phyloP scores from a whole-genome alignment of 1,284 basidiomycete genomes.

The Melampsora americana region DNA sequence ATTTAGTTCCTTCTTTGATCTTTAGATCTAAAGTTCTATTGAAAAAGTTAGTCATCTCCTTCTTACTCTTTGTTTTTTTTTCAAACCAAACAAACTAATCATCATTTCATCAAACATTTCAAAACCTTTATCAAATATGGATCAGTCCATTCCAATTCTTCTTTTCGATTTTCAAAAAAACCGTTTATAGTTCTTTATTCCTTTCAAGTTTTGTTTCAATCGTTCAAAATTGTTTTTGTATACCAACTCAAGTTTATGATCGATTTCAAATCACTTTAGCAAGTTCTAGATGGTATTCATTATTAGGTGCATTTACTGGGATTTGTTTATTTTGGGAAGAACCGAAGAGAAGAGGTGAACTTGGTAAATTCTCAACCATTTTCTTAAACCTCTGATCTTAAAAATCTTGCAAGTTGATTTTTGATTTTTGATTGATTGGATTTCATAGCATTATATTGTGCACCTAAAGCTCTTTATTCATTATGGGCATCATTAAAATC shows the following conservation, averaged over 20 bases:
- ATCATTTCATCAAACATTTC: background rate
- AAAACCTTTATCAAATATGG: background rate
- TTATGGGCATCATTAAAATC: conserved; percentile 21
- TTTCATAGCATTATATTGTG: conserved; percentile 37
- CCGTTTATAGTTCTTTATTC: conserved; percentile 26
- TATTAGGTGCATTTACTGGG: conserved; percentile 22
- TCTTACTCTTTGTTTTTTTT: background rate
- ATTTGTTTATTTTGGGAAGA: conserved; percentile 39
- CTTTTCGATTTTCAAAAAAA: conserved; percentile 21
- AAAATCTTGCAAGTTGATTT: background rate
- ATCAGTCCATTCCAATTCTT: conserved; percentile 33
- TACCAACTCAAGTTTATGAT: conserved; percentile 36
- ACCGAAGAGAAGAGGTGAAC: conserved; percentile 31
- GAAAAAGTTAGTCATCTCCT: conserved; percentile 19
- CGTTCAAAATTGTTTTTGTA: conserved; percentile 39
- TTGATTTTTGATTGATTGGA: background rate
- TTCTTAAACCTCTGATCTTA: background rate
- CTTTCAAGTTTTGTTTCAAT: conserved; percentile 25
- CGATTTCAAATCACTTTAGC: conserved; percentile 9
- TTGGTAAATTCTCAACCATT: conserved; percentile 23
- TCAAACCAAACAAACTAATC: background rate
- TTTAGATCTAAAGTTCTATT: conserved; percentile 34
- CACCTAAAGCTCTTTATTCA: conserved; percentile 40
- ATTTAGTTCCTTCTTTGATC: conserved; percentile 32
- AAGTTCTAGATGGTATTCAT: conserved; percentile 16